Percentiles rank a stretch among this genome's conserved stretches.
These are phyloP conservation scores for Pseudozyma hubeiensis DNA, from an alignment of 1,284 basidiomycete genomes.

Conservation along the genomic window DNA sequence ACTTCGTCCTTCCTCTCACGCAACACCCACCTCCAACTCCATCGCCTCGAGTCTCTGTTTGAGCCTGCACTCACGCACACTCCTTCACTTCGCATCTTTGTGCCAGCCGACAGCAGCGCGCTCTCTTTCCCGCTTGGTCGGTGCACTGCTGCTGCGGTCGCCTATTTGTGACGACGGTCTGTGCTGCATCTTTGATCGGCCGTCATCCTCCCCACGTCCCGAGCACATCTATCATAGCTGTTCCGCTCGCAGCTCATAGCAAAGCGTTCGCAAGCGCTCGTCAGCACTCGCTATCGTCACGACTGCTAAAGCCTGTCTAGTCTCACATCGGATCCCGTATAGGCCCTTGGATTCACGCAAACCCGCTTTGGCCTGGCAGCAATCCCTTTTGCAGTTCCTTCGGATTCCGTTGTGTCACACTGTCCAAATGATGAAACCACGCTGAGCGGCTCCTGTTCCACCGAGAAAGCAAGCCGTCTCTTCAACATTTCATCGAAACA, in stretches of 20 bases:
- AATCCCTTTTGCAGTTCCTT: background rate
- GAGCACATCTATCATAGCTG: too few relatives aligned
- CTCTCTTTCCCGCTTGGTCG: background rate
- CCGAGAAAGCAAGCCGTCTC: background rate
- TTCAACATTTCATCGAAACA: background rate
- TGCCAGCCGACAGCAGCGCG: background rate
- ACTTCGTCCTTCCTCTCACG: slow-evolving; percentile 1
- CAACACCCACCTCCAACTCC: background rate
- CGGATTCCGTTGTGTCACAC: background rate
- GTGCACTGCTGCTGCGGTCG: background rate
- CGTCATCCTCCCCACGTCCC: too few relatives aligned
- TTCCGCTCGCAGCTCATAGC: too few relatives aligned
- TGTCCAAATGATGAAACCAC: slow-evolving; percentile 4
- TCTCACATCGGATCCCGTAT: too few relatives aligned
- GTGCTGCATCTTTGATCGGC: too few relatives aligned
- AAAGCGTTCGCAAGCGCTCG: too few relatives aligned
- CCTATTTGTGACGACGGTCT: background rate
- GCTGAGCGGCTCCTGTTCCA: background rate
- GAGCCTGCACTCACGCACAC: background rate
- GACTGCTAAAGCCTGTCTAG: too few relatives aligned
- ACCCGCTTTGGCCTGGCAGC: background rate
- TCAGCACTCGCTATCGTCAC: too few relatives aligned
- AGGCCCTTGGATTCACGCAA: too few relatives aligned
- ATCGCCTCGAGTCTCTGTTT: background rate
- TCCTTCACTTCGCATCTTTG: background rate